Evolutionary conservation across 345 rosid species (phyloP).

Genomic region (Excoecaria agallocha): DNA sequence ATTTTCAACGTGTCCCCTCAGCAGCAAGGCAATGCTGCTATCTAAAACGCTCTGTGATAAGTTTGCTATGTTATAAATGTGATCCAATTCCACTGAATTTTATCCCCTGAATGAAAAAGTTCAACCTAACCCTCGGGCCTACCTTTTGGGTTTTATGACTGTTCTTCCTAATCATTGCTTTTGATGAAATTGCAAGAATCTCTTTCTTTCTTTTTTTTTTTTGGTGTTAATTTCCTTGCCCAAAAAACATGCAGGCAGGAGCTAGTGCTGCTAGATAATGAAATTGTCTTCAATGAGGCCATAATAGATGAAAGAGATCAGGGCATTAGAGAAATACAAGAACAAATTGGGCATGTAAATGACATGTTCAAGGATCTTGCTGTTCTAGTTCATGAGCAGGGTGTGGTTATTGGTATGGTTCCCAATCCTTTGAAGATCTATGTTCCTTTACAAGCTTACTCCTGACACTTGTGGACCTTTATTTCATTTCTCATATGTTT

Average conservation of each 20-base stretch:
- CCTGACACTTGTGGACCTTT: slow-evolving; percentile 3
- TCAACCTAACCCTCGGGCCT: not conserved
- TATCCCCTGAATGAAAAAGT: not conserved
- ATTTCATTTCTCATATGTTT: not conserved
- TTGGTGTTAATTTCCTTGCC: slow-evolving; percentile 1
- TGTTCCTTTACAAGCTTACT: slow-evolving; percentile 1
- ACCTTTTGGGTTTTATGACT: not conserved
- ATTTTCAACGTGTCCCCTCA: not conserved
- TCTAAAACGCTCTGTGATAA: not conserved
- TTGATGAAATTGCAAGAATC: slow-evolving; percentile 13
- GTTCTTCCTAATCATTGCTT: not conserved
- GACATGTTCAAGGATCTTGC: slow-evolving; percentile 73
- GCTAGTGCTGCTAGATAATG: slow-evolving; percentile 54
- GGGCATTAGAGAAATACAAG: slow-evolving; percentile 55
- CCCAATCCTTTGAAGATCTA: slow-evolving; percentile 1
- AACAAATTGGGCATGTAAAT: slow-evolving; percentile 60
- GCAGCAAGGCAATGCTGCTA: not conserved
- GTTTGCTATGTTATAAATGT: not conserved
- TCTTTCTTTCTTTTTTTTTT: not conserved
- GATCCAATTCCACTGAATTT: not conserved
- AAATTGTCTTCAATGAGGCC: slow-evolving; percentile 66
- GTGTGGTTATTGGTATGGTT: slow-evolving; percentile 56
- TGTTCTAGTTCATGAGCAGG: slow-evolving; percentile 70
- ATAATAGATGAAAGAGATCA: slow-evolving; percentile 68
- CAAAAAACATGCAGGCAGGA: slow-evolving; percentile 44